Base-by-base conservation (phyloP, 2,329 filamentous ascomycete genomes). In the Fonsecaea pugnacius region DNA sequence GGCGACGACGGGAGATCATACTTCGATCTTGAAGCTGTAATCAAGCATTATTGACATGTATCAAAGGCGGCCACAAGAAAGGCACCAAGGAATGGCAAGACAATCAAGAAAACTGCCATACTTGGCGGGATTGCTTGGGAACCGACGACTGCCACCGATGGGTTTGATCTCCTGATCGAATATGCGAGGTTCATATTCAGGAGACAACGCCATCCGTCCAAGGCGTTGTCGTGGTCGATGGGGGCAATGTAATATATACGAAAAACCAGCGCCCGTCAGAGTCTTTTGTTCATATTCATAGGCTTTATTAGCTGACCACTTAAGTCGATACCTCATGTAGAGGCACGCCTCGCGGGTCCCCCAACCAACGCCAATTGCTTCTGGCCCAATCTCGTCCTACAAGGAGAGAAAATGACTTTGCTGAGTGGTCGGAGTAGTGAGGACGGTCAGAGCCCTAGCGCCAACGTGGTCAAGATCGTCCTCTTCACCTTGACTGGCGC, bases 391-490 rank as follows among this genome's bases (percentile, higher is more conserved):
- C 48, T 27, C 14, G 48, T 51, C 48, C 30, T 51, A 14, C 48
- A 16, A 24, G 48, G 27, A 51, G 3, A 27, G 48, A 51, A 9
- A 51, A 51, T 27, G 48, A 27, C 48, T 14, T 32, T 30, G 18
- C 18, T 51, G 32, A 21, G 10, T 55, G 35, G 24, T 12, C 35
- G 30, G 9, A 52, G 50, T 18, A 40, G n/a, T 30, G 46, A 51
- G 43, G 27, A 59, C 32, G 18, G 33, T n/a, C 38, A 40, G 5
- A 32, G 51, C 18, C 27, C 9, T 9, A 32, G 27, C 16, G 14
- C 38, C 27, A 40, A 59, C 16, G 43, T 59, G 38, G 57, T 59
- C 12, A 59, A 59, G 46, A 59, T 59, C 43, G 38, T 59, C 21
- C 57, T 59, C 38, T 59, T 59, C 18, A 24, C 43, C 18, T 24